These are phyloP conservation scores for Raphidocelis subcapitata DNA, from an alignment of 139 green algal species.

Conservation along the genomic window DNA sequence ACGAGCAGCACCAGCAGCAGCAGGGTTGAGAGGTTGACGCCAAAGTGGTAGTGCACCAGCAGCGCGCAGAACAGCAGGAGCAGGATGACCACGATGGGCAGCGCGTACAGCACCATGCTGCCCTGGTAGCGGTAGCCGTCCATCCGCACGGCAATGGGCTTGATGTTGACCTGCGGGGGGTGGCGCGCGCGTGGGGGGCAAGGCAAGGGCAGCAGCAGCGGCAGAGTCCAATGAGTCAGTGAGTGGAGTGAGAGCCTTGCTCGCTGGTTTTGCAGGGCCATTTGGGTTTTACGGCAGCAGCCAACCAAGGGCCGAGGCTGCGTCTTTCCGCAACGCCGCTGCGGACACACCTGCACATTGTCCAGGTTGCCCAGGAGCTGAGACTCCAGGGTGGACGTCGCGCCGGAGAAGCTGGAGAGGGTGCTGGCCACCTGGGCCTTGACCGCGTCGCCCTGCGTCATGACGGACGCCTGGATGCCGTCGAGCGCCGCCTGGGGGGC, in stretches of 20 bases:
- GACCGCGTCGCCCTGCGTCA: slow-evolving; percentile 2
- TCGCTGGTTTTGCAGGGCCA: too few species aligned
- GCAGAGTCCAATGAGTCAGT: too few species aligned
- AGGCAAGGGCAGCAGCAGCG: too few species aligned
- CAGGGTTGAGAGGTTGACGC: slow-evolving; percentile 12
- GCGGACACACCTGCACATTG: neutral
- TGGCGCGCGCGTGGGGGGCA: too few species aligned
- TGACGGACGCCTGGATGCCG: neutral
- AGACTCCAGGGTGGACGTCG: neutral
- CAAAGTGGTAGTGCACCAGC: slow-evolving; percentile 25
- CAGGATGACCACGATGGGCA: slow-evolving; percentile 22
- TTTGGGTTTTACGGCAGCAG: too few species aligned
- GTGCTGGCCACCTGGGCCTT: slow-evolving; percentile 8
- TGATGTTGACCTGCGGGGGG: too few species aligned
- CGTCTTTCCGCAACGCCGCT: too few species aligned
- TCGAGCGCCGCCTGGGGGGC: slow-evolving; percentile 3
- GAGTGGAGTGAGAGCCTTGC: too few species aligned
- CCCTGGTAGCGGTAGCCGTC: neutral
- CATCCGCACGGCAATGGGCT: too few species aligned
- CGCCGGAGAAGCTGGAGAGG: neutral
- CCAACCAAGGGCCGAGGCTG: too few species aligned
- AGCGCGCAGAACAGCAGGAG: slow-evolving; percentile 6
- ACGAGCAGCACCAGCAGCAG: neutral
- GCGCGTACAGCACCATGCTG: slow-evolving; percentile 22
- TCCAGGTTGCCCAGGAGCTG: slow-evolving; percentile 1